Conservation (phyloP, 805 yeast species). For the Cyberlindnera americana region DNA sequence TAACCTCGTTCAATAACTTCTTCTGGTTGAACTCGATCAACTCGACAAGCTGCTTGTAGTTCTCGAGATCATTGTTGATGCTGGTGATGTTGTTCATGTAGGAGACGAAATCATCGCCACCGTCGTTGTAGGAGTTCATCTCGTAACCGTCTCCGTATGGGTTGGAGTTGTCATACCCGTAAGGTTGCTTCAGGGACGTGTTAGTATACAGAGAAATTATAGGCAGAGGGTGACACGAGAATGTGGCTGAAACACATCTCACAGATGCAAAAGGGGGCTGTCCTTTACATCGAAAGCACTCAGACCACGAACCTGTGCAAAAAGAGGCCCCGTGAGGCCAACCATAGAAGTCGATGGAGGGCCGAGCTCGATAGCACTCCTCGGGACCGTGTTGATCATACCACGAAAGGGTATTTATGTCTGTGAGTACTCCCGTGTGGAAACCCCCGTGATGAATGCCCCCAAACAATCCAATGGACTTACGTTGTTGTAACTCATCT, state of each 20-base stretch:
- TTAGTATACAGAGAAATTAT: too few relatives aligned
- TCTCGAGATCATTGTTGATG: conserved; percentile 65
- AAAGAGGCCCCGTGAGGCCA: too few relatives aligned
- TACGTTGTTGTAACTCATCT: conserved; percentile 18
- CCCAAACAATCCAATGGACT: conserved; percentile 3
- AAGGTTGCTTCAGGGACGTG: conserved; percentile 8
- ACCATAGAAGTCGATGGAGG: too few relatives aligned
- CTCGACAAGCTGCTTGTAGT: conserved; percentile 66
- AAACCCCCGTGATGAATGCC: too few relatives aligned
- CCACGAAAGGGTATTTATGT: too few relatives aligned
- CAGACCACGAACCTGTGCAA: too few relatives aligned
- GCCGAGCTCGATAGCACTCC: too few relatives aligned
- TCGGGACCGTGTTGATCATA: too few relatives aligned
- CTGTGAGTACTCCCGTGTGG: too few relatives aligned
- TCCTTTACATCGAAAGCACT: too few relatives aligned
- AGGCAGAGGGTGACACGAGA: not conserved
- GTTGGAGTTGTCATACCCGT: conserved; percentile 26
- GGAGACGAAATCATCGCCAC: conserved; percentile 50
- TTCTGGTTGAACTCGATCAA: conserved; percentile 68
- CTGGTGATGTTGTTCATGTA: conserved; percentile 69
- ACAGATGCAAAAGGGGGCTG: not conserved
- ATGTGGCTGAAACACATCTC: conserved; percentile 2
- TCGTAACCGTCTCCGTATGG: conserved; percentile 27
- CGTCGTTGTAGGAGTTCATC: conserved; percentile 20
- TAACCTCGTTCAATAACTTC: conserved; percentile 67